Conservation (phyloP, 768 basidiomycete genomes). For the Cubamyces lactineus region DNA sequence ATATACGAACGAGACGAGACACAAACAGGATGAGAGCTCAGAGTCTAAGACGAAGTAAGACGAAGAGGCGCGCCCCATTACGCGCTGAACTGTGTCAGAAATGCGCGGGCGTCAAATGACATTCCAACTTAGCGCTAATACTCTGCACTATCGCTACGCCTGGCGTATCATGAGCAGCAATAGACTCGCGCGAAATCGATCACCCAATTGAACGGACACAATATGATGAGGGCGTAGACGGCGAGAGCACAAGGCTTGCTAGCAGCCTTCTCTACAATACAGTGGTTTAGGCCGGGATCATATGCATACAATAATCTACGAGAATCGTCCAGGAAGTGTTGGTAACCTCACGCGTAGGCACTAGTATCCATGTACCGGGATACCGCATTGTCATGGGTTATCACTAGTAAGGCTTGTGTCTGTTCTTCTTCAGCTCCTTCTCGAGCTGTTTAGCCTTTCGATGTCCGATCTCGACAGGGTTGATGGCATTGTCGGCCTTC, state of each 20-base stretch:
- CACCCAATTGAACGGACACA: no score
- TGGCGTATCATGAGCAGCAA: no score
- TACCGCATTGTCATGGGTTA: neutral
- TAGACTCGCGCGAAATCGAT: no score
- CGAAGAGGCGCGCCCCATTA: neutral
- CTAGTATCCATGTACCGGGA: constrained; percentile 17
- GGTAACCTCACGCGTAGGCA: constrained; percentile 6
- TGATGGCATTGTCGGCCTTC: constrained; percentile 89
- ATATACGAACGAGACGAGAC: neutral
- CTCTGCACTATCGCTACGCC: no score
- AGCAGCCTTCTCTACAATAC: neutral
- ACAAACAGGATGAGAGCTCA: neutral
- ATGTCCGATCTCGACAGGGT: constrained; percentile 92
- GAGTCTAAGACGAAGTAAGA: no score
- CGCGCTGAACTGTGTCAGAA: neutral
- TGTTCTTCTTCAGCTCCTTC: constrained; percentile 88
- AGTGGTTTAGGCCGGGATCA: neutral
- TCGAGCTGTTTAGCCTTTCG: constrained; percentile 91
- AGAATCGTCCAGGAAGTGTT: neutral
- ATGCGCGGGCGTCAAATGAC: no score
- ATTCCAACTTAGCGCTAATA: no score
- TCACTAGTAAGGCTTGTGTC: constrained; percentile 73
- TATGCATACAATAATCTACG: neutral
- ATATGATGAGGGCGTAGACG: no score
- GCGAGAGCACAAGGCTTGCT: no score